Evolutionary conservation across 805 yeast species (phyloP).

Genomic region (Starmerella apicola): DNA sequence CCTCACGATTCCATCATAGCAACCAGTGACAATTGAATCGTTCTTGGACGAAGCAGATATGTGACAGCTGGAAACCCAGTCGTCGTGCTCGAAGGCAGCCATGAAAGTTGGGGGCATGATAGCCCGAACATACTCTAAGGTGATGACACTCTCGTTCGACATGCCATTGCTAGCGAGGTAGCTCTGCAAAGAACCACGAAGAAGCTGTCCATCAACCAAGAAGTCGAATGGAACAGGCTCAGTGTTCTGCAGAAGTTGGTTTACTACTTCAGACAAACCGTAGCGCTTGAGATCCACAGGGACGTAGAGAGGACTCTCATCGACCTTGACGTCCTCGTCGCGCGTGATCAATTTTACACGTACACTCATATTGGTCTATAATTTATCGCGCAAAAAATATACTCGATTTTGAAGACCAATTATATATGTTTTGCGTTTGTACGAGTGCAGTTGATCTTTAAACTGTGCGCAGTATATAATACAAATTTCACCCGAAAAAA

Average conservation of each 20-base stretch:
- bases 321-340: slow-evolving; percentile 60
- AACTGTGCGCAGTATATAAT: neutral
- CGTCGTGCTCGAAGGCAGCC: slow-evolving; percentile 81
- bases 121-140: slow-evolving; percentile 82
- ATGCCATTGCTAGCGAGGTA: slow-evolving; percentile 66
- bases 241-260: slow-evolving; percentile 56
- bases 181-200: slow-evolving; percentile 67
- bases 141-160: slow-evolving; percentile 66
- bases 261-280: slow-evolving; percentile 90
- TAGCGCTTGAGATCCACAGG: slow-evolving; percentile 78
- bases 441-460: too few relatives aligned
- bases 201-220: slow-evolving; percentile 68
- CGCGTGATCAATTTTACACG: slow-evolving; percentile 61
- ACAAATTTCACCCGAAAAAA: neutral
- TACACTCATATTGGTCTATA: slow-evolving; percentile 17
- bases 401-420: neutral
- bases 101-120: slow-evolving; percentile 87
- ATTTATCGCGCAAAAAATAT: neutral
- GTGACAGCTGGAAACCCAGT: slow-evolving; percentile 80
- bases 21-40: slow-evolving; percentile 66
- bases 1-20: slow-evolving; percentile 90
- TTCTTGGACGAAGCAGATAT: slow-evolving; percentile 28
- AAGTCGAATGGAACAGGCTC: slow-evolving; percentile 84
- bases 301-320: slow-evolving; percentile 73
- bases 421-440: too few relatives aligned